Percentiles rank a stretch among this genome's conserved stretches.
Evolutionary conservation across 2,329 filamentous ascomycete genomes (phyloP).

Genomic region (Colletotrichum sp.): DNA sequence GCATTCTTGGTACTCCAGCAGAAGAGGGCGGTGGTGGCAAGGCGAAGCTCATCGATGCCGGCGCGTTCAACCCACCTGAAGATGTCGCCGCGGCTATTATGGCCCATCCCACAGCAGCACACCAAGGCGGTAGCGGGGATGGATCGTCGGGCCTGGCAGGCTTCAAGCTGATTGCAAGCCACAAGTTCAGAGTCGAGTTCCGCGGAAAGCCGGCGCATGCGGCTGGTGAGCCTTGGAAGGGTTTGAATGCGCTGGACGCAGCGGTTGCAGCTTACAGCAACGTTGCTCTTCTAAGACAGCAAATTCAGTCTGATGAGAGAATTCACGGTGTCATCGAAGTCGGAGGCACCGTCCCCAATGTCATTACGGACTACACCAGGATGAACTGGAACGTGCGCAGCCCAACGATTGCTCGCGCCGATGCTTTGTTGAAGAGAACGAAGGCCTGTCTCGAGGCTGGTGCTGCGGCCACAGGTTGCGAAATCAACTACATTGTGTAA

Average conservation of each 20-base stretch:
- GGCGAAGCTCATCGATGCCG: constrained; percentile 35
- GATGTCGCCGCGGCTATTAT: constrained; percentile 45
- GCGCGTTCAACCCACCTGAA: constrained; percentile 29
- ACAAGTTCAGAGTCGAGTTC: constrained; percentile 37
- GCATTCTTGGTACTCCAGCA: constrained; percentile 47
- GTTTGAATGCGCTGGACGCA: constrained; percentile 43
- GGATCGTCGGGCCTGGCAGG: constrained; percentile 27
- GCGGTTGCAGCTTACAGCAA: constrained; percentile 38
- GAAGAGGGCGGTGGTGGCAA: constrained; percentile 50
- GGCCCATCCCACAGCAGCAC: constrained; percentile 14
- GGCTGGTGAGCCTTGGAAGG: constrained; percentile 40
- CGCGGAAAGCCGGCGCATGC: constrained; percentile 39
- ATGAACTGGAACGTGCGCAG: constrained; percentile 45
- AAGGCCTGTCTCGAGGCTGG: constrained; percentile 40
- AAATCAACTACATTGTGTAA: constrained; percentile 38
- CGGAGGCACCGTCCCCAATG: constrained; percentile 41
- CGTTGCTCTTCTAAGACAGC: constrained; percentile 41
- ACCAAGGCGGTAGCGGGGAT: background rate
- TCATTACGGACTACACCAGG: constrained; percentile 42
- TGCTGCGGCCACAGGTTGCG: constrained; percentile 38
- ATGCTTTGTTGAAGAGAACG: constrained; percentile 34
- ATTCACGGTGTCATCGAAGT: constrained; percentile 41
- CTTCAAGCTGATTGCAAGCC: constrained; percentile 34
- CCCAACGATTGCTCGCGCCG: constrained; percentile 32
- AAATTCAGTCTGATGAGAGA: constrained; percentile 39